phyloP scores from a whole-genome alignment of 1,284 basidiomycete species.

The Ustilago crameri region DNA sequence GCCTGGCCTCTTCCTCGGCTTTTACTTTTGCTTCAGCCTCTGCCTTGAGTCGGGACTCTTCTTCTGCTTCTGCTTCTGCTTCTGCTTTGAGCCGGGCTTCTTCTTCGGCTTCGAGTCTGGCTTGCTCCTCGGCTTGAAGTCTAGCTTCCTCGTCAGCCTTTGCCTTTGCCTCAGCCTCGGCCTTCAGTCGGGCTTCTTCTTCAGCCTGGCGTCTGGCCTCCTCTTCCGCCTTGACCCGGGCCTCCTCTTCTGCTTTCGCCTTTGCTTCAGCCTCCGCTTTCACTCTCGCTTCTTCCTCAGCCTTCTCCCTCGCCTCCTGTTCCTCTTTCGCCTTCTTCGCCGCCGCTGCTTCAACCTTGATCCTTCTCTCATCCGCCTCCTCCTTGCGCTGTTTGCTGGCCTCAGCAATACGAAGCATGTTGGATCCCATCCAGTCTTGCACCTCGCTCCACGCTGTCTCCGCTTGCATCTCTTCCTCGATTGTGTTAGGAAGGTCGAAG shows the following conservation, averaged over 20 bases:
- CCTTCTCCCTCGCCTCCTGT: constrained; percentile 5
- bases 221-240: not conserved
- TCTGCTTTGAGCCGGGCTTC: constrained; percentile 6
- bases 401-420: not conserved
- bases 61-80: constrained; percentile 7
- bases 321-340: constrained; percentile 1
- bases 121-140: not conserved
- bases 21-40: constrained; percentile 1
- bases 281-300: not conserved
- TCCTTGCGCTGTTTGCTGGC: constrained; percentile 5
- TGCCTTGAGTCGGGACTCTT: constrained; percentile 1
- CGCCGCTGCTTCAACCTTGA: not conserved
- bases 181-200: not conserved
- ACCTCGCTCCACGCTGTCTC: not conserved
- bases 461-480: not conserved
- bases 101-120: constrained; percentile 3
- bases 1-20: constrained; percentile 8
- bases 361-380: not conserved
- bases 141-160: constrained; percentile 10
- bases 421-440: constrained; percentile 10
- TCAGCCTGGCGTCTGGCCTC: constrained; percentile 2
- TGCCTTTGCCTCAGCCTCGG: constrained; percentile 1
- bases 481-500: constrained; percentile 6
- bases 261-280: constrained; percentile 11
- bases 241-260: too few relatives aligned